These are phyloP conservation scores for Candida patagonica DNA, from an alignment of 805 yeast species.

Conservation along the genomic window DNA sequence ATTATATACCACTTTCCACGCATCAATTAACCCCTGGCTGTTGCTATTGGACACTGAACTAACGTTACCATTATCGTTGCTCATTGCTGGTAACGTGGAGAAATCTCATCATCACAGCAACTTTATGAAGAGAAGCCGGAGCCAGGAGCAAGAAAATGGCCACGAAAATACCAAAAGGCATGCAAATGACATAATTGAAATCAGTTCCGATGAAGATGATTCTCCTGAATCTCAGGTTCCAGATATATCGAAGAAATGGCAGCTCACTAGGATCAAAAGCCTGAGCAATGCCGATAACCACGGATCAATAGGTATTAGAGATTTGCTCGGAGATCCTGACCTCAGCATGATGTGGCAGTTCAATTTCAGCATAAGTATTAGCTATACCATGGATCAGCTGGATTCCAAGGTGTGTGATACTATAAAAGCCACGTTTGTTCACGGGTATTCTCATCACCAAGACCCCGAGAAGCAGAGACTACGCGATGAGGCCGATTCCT, in stretches of 20 bases:
- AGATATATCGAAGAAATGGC: too few species aligned
- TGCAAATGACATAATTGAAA: not conserved
- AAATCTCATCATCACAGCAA: too few species aligned
- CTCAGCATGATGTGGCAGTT: slow-evolving; percentile 25
- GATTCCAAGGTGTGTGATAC: slow-evolving; percentile 9
- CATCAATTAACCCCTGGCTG: not conserved
- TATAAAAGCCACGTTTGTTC: slow-evolving; percentile 14
- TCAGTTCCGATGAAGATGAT: not conserved
- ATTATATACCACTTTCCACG: slow-evolving; percentile 5
- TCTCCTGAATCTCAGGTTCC: too few species aligned
- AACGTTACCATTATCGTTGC: not conserved
- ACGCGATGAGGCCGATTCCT: slow-evolving; percentile 4
- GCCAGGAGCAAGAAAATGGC: not conserved
- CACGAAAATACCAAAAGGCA: not conserved
- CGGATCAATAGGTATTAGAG: slow-evolving; percentile 15
- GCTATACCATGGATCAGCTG: slow-evolving; percentile 19
- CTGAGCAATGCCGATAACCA: slow-evolving; percentile 14
- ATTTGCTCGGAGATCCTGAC: slow-evolving; percentile 18
- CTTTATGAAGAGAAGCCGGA: too few species aligned
- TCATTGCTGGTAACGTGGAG: too few species aligned
- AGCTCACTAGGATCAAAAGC: slow-evolving; percentile 12
- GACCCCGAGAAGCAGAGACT: slow-evolving; percentile 4
- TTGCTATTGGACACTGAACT: not conserved
- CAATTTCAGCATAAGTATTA: slow-evolving; percentile 23
- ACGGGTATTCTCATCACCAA: slow-evolving; percentile 14